These are phyloP conservation scores for Cryptosporidium viatorum DNA, from an alignment of 169 alveolate genomes.

Conservation along the genomic window DNA sequence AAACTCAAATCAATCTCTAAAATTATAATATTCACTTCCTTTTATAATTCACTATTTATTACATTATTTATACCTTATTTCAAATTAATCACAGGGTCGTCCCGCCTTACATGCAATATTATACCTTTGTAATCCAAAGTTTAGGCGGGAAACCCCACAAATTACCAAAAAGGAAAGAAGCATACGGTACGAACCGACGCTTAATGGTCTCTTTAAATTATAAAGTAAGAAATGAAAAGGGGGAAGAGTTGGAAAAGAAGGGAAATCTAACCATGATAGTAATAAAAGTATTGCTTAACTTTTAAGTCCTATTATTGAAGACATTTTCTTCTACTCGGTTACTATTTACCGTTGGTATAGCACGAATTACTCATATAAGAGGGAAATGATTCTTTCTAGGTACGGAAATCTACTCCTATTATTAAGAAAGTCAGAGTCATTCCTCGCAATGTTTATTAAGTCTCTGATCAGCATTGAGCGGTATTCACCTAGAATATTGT, in stretches of 20 bases:
- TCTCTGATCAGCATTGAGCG: conserved; percentile 67
- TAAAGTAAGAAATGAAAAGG: too few relatives aligned
- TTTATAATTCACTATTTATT: too few relatives aligned
- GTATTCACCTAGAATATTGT: conserved; percentile 23
- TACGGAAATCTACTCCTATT: conserved; percentile 66
- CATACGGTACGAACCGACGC: too few relatives aligned
- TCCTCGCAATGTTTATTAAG: conserved; percentile 14
- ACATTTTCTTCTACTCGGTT: neutral
- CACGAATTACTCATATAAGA: conserved; percentile 1
- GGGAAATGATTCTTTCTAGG: conserved; percentile 17
- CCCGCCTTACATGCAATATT: neutral
- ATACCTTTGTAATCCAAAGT: neutral
- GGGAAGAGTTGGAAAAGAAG: too few relatives aligned
- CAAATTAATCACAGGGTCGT: neutral
- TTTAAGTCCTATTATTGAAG: neutral
- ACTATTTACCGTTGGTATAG: neutral
- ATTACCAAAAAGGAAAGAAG: too few relatives aligned
- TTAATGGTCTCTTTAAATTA: too few relatives aligned
- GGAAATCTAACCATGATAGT: neutral
- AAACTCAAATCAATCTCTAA: too few relatives aligned
- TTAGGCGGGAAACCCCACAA: neutral
- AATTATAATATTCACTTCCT: neutral
- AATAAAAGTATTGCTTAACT: neutral
- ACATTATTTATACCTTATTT: too few relatives aligned
- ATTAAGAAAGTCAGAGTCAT: conserved; percentile 39